Evolutionary conservation across 1,284 basidiomycete species (phyloP), one percentile per base, ranked within the genome.

Genomic region (Austropuccinia psidii): DNA sequence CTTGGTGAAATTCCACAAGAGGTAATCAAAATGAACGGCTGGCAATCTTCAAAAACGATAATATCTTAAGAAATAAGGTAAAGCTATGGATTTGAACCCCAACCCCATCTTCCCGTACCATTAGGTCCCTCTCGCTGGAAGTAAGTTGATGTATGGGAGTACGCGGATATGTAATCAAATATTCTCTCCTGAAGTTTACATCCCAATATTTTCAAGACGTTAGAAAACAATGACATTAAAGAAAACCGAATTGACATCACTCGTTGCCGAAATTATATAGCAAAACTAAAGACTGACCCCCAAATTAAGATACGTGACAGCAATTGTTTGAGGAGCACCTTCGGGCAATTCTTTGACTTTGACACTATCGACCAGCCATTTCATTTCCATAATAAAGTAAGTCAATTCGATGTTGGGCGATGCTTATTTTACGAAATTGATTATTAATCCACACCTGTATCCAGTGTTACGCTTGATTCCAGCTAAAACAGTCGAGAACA

Each of bases 111-210:
- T 2, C 27, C 41, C 5, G 61, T 15, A 43, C 50, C 35, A 13
- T 52, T 50, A 21, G 24, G n/a, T 27, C 49, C 21, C 15, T 8
- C 66, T 43, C 54, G 50, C 17, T 55, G 54, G 33, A 70, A 70
- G 31, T 70, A 70, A 19, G 41, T 4, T 15, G 67, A 70, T 31
- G 67, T 70, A 35, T 45, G 55, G 8, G 55, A 70, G 27, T 70
- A 70, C 9, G 67, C 54, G 19, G 67, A 70, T 17, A 70, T 11
- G 17, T 70, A 70, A 60, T 70, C 67, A 37, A 70, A 70, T 29
- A 70, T 47, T 41, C 43, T 60, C 60, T 70, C 67, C 67, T 70
- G 29, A 19, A n/a, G n/a, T 35, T 35, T 19, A 31, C 24, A 31
- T 29, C 15, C 43, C 27, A 15, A 65, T 65, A 45, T 17, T 17